Percentiles rank a stretch among this genome's conserved stretches.
Evolutionary conservation across 106 monocot species (phyloP).

Genomic region (Iris macrosiphon): DNA sequence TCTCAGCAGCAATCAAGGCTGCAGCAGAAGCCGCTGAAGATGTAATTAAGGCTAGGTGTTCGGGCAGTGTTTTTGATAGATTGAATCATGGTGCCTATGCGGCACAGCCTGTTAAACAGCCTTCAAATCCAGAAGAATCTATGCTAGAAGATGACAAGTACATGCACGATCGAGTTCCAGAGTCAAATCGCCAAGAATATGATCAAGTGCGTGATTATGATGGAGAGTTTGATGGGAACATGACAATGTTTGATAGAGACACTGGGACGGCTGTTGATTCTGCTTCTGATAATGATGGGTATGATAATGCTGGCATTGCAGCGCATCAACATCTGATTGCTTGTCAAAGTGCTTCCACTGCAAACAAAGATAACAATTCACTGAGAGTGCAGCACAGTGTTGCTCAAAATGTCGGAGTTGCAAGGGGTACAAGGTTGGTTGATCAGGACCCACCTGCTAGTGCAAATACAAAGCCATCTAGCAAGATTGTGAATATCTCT

Average conservation of each 20-base stretch:
- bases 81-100: slow-evolving; percentile 19
- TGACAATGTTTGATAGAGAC: slow-evolving; percentile 18
- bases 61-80: slow-evolving; percentile 69
- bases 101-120: slow-evolving; percentile 6
- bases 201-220: slow-evolving; percentile 29
- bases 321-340: slow-evolving; percentile 10
- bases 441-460: slow-evolving; percentile 22
- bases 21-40: slow-evolving; percentile 83
- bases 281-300: slow-evolving; percentile 48
- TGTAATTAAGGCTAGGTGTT: slow-evolving; percentile 35
- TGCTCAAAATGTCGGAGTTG: slow-evolving; percentile 30
- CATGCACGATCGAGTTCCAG: slow-evolving; percentile 27
- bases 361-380: slow-evolving; percentile 28
- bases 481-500: slow-evolving; percentile 76
- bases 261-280: slow-evolving; percentile 29
- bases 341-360: slow-evolving; percentile 29
- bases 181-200: slow-evolving; percentile 13
- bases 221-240: slow-evolving; percentile 22
- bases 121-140: slow-evolving; percentile 11
- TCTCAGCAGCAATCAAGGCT: slow-evolving; percentile 48
- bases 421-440: slow-evolving; percentile 23
- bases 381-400: slow-evolving; percentile 36
- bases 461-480: slow-evolving; percentile 30
- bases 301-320: slow-evolving; percentile 22
- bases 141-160: slow-evolving; percentile 22